Percentiles rank a stretch among this genome's conserved stretches.
Evolutionary conservation across 1,284 basidiomycete species (phyloP).

Genomic region (Ceratobasidium theobromae): DNA sequence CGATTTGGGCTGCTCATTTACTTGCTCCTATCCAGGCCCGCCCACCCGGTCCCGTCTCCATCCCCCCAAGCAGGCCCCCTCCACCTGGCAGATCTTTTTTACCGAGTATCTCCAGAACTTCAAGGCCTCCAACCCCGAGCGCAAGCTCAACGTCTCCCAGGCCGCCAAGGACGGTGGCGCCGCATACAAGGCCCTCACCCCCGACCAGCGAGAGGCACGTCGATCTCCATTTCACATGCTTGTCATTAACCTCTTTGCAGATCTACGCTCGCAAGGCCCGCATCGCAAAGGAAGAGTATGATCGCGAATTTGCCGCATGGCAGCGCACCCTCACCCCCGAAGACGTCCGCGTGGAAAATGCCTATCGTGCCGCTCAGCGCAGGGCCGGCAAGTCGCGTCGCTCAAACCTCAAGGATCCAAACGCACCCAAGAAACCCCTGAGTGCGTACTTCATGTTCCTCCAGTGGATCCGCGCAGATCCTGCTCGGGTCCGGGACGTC

Average conservation of each 20-base stretch:
- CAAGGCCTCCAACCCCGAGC: slow-evolving; percentile 55
- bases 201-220: slow-evolving; percentile 79
- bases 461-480: slow-evolving; percentile 79
- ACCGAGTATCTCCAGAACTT: slow-evolving; percentile 93
- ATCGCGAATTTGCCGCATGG: slow-evolving; percentile 81
- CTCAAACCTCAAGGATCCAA: slow-evolving; percentile 95
- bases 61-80: slow-evolving; percentile 90
- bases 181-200: slow-evolving; percentile 78
- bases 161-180: slow-evolving; percentile 93
- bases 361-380: slow-evolving; percentile 86
- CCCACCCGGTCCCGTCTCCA: slow-evolving; percentile 57
- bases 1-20: slow-evolving; percentile 22
- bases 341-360: slow-evolving; percentile 93
- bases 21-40: slow-evolving; percentile 40
- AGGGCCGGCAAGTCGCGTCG: slow-evolving; percentile 91
- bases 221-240: slow-evolving; percentile 13
- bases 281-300: slow-evolving; percentile 79
- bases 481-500: slow-evolving; percentile 69
- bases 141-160: slow-evolving; percentile 93
- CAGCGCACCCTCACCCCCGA: slow-evolving; percentile 89
- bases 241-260: slow-evolving; percentile 44
- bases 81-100: slow-evolving; percentile 96
- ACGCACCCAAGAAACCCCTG: slow-evolving; percentile 94
- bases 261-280: slow-evolving; percentile 81
- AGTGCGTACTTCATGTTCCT: slow-evolving; percentile 95